Percentiles rank a stretch among this genome's conserved stretches.
Evolutionary conservation across 2,329 filamentous ascomycete genomes (phyloP).

Genomic region (Thelonectria discophora): DNA sequence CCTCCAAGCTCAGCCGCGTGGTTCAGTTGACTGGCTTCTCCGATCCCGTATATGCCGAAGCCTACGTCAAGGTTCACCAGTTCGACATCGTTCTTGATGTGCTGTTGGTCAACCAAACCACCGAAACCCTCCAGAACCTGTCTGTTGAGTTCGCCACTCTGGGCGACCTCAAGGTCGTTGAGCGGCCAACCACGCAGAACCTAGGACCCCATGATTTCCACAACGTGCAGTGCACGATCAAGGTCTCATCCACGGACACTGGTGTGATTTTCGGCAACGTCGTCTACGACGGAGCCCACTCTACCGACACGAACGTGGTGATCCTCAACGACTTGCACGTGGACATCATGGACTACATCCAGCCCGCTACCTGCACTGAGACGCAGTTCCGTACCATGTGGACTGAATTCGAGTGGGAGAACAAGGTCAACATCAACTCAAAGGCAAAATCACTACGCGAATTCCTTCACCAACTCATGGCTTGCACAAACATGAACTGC

Average conservation of each 20-base stretch:
- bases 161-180: slow-evolving; percentile 96
- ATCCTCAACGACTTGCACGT: slow-evolving; percentile 98
- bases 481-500: slow-evolving; percentile 98
- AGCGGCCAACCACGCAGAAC: slow-evolving; percentile 95
- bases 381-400: slow-evolving; percentile 99
- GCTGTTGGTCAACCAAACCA: slow-evolving; percentile 95
- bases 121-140: slow-evolving; percentile 94
- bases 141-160: slow-evolving; percentile 99
- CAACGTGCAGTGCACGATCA: slow-evolving; percentile 98
- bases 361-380: slow-evolving; percentile 94
- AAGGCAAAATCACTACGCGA: slow-evolving; percentile 92
- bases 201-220: slow-evolving; percentile 95
- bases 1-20: slow-evolving; percentile 93
- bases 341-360: slow-evolving; percentile 99
- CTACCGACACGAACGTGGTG: slow-evolving; percentile 93
- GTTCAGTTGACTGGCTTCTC: slow-evolving; percentile 98
- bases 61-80: slow-evolving; percentile 98
- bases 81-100: slow-evolving; percentile 99
- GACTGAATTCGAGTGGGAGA: slow-evolving; percentile 99
- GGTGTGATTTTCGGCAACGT: slow-evolving; percentile 99
- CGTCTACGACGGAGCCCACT: slow-evolving; percentile 93
- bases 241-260: slow-evolving; percentile 97
- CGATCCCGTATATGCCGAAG: slow-evolving; percentile 97
- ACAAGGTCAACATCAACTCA: slow-evolving; percentile 99
- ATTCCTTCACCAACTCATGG: slow-evolving; percentile 95